Evolutionary conservation across 108 stramenopile species (phyloP).

Genomic region (Skeletonema tropicum): DNA sequence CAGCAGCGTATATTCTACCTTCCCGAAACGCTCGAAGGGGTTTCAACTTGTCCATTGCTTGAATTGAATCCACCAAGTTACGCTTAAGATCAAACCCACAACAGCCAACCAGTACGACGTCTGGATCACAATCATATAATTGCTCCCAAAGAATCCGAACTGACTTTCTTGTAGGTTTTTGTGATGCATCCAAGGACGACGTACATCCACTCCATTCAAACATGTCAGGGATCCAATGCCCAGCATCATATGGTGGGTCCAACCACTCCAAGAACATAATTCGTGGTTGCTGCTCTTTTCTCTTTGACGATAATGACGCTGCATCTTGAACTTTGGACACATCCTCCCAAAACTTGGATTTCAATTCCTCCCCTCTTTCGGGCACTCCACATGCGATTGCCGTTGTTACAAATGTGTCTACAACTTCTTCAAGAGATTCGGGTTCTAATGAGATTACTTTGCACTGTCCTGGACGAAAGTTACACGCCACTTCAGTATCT

Average conservation of each 20-base stretch:
- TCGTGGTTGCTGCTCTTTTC: conserved; percentile 29
- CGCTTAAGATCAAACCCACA: conserved; percentile 91
- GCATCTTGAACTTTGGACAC: conserved; percentile 31
- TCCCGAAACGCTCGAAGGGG: conserved; percentile 60
- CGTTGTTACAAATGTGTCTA: conserved; percentile 65
- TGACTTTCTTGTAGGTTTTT: conserved; percentile 52
- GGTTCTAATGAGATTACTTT: conserved; percentile 75
- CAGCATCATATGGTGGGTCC: conserved; percentile 89
- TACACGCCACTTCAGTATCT: conserved; percentile 22
- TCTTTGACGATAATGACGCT: background rate
- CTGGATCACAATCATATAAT: conserved; percentile 70
- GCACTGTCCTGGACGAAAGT: conserved; percentile 24
- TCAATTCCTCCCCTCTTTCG: conserved; percentile 55
- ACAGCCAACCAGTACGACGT: conserved; percentile 84
- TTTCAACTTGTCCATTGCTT: conserved; percentile 40
- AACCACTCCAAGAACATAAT: conserved; percentile 91
- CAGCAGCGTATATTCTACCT: conserved; percentile 67
- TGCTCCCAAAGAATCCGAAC: conserved; percentile 60
- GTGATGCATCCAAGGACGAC: conserved; percentile 22
- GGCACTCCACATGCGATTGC: conserved; percentile 61
- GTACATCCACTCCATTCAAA: conserved; percentile 75
- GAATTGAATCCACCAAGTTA: conserved; percentile 64
- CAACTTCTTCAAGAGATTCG: conserved; percentile 70
- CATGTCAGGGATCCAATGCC: conserved; percentile 94
- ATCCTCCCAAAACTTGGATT: conserved; percentile 40